These are phyloP conservation scores for Trichosanthes truncata DNA, from an alignment of 306 rosid genomes.

Conservation along the genomic window DNA sequence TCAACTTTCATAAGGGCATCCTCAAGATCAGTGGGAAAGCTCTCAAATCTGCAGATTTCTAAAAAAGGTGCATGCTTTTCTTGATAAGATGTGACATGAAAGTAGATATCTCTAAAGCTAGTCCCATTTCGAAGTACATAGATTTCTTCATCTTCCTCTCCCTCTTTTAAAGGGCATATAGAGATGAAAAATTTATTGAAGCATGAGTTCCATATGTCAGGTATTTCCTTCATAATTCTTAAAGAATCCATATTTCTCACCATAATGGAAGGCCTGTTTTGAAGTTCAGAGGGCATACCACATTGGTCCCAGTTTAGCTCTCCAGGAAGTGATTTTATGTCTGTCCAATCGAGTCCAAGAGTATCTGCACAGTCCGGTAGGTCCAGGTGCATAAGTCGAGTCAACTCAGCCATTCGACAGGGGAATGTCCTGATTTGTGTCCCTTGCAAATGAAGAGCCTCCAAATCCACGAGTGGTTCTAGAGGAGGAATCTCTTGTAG, in stretches of 20 bases:
- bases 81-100: constrained; percentile 1
- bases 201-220: constrained; percentile 4
- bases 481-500: not conserved
- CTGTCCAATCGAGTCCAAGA: constrained; percentile 4
- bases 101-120: constrained; percentile 6
- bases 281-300: not conserved
- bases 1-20: constrained; percentile 6
- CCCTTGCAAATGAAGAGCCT: constrained; percentile 23
- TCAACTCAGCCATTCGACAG: constrained; percentile 3
- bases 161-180: constrained; percentile 1
- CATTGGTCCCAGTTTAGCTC: constrained; percentile 15
- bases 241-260: constrained; percentile 4
- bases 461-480: not conserved
- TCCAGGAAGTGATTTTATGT: constrained; percentile 12
- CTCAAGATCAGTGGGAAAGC: constrained; percentile 6
- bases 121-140: not conserved
- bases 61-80: not conserved
- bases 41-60: constrained; percentile 2
- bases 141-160: constrained; percentile 7
- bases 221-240: constrained; percentile 7
- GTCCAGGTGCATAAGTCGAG: constrained; percentile 10
- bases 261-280: constrained; percentile 4
- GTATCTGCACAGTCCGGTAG: constrained; percentile 12
- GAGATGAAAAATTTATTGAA: constrained; percentile 6
- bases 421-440: constrained; percentile 12